Evolutionary conservation across 495 filamentous ascomycete species (phyloP), one percentile per base, ranked within the genome.

Genomic region (Extremus antarcticus): DNA sequence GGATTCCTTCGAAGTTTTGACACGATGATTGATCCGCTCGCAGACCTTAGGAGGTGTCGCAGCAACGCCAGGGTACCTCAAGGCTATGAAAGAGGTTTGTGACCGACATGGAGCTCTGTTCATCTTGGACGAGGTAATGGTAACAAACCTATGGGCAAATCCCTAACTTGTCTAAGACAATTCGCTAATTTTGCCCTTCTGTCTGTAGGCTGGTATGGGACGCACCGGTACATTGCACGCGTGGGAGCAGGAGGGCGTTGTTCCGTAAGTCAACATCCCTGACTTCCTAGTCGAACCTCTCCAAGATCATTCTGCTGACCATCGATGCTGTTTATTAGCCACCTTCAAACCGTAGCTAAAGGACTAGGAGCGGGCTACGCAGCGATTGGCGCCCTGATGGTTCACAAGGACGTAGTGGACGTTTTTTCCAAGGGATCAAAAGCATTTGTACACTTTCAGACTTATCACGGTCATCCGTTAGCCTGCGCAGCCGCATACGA

Each of bases 401-500:
- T 70, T 3, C 61, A 63, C 40, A 46, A 65, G 46, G 63, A 66
- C 24, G 63, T 74, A 1, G 62, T 69, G 22, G 60, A 69, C 15
- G 63, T 56, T 9, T 48, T 74, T 2, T 35, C 59, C 16, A 47
- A 55, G n/a, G 72, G 71, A 1, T 64, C 57, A 24, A 62, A 64
- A 2, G 60, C 62, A 1, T 80, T 83, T 49, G 70, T 72, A 10
- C 78, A 82, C 48, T 80, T 54, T 8, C 79, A 82, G 49, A 83
- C 79, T 2, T 82, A 81, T 46, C 79, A 82, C 56, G 73, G 73
- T 0, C 79, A 83, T 66, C 72, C 78, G 0, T 51, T 83, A 10
- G 70, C 73, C 2, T 83, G 78, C 67, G 77, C 77, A 1, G 74
- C 74, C 15, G 79, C 80, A 7, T 58, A 78, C 49, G 76, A 73